Base-by-base conservation (phyloP, 495 filamentous ascomycete genomes). In the Hypomontagnella submonticulosa region DNA sequence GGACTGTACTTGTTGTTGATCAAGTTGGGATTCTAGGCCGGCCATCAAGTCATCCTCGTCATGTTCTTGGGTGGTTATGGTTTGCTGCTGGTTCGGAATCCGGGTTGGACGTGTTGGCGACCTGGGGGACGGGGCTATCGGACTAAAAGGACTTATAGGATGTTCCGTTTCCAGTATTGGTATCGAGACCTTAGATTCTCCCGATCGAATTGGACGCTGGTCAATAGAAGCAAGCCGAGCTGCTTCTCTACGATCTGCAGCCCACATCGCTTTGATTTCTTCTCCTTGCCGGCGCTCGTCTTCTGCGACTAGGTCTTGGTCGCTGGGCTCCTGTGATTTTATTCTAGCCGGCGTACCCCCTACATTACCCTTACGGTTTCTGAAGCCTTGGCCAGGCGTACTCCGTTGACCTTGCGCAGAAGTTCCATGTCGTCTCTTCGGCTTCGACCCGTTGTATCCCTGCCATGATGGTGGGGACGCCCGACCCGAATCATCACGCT, bases 211-310 rank as follows among this genome's bases (percentile, higher is more conserved):
- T 34, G 23, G 12, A 47, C 11, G 49, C 6, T 59, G 55, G n/a
- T 33, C 61, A 33, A 19, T 50, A 9, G 63, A 66, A 61, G 63
- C 43, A 61, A 59, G 36, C 0, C 68, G 60, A 5, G 63, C 61
- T 5, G 58, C 47, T 11, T 67, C 70, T 11, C 10, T 57, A 9
- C 71, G 69, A 2, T 73, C 62, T 40, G 70, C 62, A 27, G 71
- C 71, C 74, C 73, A 76, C 66, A 68, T 74, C n/a, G 66, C 70
- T 18, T 66, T 64, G 15, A 65, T 67, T 49, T 72, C 65, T 16
- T 65, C 67, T 51, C 69, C 71, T 54, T 66, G 63, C 16, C 50
- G 65, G 16, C 68, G 76, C 10, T 69, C 57, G 54, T 72, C 71
- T 40, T 71, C 71, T 19, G 69, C 66, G 4, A 61, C 46, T 34